Evolutionary conservation across 129 eudicot species (phyloP), one percentile per base, ranked within the genome.

Genomic region (Oenanthe sinensis): DNA sequence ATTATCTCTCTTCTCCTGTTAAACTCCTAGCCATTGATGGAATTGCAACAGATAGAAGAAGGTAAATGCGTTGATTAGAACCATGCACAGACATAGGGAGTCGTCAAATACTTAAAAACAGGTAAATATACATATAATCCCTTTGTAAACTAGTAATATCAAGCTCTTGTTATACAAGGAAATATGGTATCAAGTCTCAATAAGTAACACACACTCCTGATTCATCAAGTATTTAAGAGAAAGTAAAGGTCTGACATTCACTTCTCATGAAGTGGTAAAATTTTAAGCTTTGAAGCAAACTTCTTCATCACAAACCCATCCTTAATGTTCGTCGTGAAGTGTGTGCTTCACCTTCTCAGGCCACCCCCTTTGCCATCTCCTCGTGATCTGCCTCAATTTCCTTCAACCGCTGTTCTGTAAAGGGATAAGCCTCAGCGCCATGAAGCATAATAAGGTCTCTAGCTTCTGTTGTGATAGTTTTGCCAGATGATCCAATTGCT

Each of bases 371-470:
- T 12, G 91, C 91, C 93, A 93, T 89, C 75, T 87, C 91, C 73
- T 86, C 91, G 30, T 81, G 76, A 45, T 75, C 33, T 24, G 83
- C 87, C 76, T 89, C 97, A 11, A 93, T 85, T 89, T 93, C 97
- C 78, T 87, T 84, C 75, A 89, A 16, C 19, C 93, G 91, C 79
- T 89, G 90, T 8, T 83, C 87, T 0, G 97, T 93, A 81, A 93
- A 93, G 4, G 98, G 97, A 76, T 86, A 93, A 7, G 97, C 98
- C 24, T 87, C 85, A 6, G 95, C 89, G 33, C 97, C 98, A 75
- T 93, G 96, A 50, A 24, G 19, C 84, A 81, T 85, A 71, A 93
- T 28, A 6, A 89, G 90, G 2, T 85, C 88, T 46, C 96, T 75
- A 73, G 96, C 91, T 65, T 86, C 97, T n/a, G 96, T 89, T 9